Evolutionary conservation across 805 yeast genomes (phyloP).

Genomic region (Vanderwaltozyma polyspora): DNA sequence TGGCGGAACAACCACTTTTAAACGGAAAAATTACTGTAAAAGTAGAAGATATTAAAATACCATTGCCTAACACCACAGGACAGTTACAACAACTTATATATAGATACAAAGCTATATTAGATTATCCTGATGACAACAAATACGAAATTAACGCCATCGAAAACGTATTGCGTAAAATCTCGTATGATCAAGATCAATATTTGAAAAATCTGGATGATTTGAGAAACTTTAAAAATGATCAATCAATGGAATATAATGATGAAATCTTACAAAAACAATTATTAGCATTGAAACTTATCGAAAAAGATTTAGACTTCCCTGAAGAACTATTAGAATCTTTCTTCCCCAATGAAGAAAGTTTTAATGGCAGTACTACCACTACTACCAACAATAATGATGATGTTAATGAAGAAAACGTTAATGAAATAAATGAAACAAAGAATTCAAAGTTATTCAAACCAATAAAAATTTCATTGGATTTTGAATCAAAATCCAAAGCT

Average conservation of each 20-base stretch:
- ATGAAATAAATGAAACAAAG: no score
- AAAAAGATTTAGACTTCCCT: slow-evolving; percentile 58
- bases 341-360: not conserved
- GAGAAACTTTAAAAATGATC: slow-evolving; percentile 13
- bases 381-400: not conserved
- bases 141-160: slow-evolving; percentile 37
- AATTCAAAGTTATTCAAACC: slow-evolving; percentile 6
- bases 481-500: slow-evolving; percentile 21
- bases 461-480: slow-evolving; percentile 22
- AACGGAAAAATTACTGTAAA: no score
- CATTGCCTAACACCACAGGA: slow-evolving; percentile 17
- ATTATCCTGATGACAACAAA: slow-evolving; percentile 16
- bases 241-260: slow-evolving; percentile 30
- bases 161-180: slow-evolving; percentile 30
- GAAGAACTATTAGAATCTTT: slow-evolving; percentile 33
- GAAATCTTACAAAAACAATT: slow-evolving; percentile 47
- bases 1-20: no score
- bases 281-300: slow-evolving; percentile 49
- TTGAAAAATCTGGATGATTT: slow-evolving; percentile 21
- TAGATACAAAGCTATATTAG: slow-evolving; percentile 23
- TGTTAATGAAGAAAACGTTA: not conserved
- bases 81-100: slow-evolving; percentile 24
- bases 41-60: no score
- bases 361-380: no score
- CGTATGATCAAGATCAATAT: slow-evolving; percentile 32